Evolutionary conservation across 441 rosid species (phyloP).

Genomic region (Eugenia klotzschiana): DNA sequence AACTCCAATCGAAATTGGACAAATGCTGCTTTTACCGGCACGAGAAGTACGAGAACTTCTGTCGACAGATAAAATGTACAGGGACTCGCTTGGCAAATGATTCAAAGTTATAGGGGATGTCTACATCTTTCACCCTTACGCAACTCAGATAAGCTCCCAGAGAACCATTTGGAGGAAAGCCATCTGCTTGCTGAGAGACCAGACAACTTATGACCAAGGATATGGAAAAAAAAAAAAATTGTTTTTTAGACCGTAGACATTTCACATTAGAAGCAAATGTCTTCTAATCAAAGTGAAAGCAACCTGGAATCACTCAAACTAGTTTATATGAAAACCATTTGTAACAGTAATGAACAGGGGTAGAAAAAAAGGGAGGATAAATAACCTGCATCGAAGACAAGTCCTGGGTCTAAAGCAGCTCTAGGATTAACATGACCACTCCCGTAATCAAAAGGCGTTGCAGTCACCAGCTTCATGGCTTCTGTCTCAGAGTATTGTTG

Average conservation of each 20-base stretch:
- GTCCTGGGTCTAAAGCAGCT: conserved; percentile 95
- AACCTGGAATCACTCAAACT: not conserved
- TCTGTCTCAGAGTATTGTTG: conserved; percentile 78
- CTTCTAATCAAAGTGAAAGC: not conserved
- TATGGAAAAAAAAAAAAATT: not conserved
- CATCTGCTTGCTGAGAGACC: not conserved
- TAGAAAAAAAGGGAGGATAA: not conserved
- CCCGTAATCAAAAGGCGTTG: conserved; percentile 93
- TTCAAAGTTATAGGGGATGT: not conserved
- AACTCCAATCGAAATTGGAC: not conserved
- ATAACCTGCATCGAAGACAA: conserved; percentile 83
- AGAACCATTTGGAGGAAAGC: not conserved
- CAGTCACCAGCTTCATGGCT: conserved; percentile 52
- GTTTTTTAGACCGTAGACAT: not conserved
- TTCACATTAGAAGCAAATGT: not conserved
- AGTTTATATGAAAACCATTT: not conserved
- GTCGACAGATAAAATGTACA: not conserved
- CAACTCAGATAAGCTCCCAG: not conserved
- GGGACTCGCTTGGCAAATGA: not conserved
- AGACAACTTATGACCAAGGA: not conserved
- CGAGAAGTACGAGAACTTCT: not conserved
- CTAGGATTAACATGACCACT: conserved; percentile 92
- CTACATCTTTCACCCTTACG: not conserved
- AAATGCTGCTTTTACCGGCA: not conserved
- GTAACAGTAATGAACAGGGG: not conserved